Percentiles rank a stretch among this genome's conserved stretches.
Evolutionary conservation across 805 yeast species (phyloP).

Genomic region (Metschnikowia henanensis): DNA sequence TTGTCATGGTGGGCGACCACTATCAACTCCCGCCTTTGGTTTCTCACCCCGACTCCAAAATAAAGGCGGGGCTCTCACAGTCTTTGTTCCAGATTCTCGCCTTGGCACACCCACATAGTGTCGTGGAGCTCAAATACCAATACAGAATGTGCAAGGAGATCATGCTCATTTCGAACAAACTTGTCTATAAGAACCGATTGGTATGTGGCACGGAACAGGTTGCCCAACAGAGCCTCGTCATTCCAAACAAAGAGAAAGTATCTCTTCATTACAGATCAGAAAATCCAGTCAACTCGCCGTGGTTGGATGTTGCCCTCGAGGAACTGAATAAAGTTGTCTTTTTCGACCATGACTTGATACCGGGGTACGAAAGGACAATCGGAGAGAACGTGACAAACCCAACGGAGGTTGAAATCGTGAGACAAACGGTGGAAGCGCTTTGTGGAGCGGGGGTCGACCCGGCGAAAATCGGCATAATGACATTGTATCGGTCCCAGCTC

Average conservation of each 20-base stretch:
- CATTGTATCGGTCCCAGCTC: slow-evolving; percentile 81
- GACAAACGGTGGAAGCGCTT: slow-evolving; percentile 61
- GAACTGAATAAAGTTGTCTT: slow-evolving; percentile 67
- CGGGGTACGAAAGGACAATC: slow-evolving; percentile 52
- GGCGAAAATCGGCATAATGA: slow-evolving; percentile 77
- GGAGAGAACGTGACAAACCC: slow-evolving; percentile 75
- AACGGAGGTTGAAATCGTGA: slow-evolving; percentile 66
- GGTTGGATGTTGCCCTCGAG: slow-evolving; percentile 60
- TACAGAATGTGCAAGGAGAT: slow-evolving; percentile 93
- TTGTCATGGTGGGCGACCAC: slow-evolving; percentile 96
- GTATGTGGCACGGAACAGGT: slow-evolving; percentile 72
- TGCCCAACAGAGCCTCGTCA: slow-evolving; percentile 52
- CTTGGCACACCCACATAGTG: slow-evolving; percentile 68
- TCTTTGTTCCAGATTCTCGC: slow-evolving; percentile 78
- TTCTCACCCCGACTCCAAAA: slow-evolving; percentile 54
- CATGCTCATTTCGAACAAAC: slow-evolving; percentile 75
- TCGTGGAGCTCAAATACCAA: slow-evolving; percentile 77
- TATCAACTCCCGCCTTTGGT: slow-evolving; percentile 91
- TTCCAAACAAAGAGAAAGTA: slow-evolving; percentile 44
- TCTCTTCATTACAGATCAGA: slow-evolving; percentile 8
- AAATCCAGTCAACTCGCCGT: slow-evolving; percentile 22
- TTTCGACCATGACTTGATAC: slow-evolving; percentile 71
- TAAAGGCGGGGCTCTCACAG: slow-evolving; percentile 63
- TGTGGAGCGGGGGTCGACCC: slow-evolving; percentile 58
- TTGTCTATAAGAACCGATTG: slow-evolving; percentile 74